Conservation (phyloP, 2,329 filamentous ascomycete genomes). For the Ceratocystis diversiconidia region DNA sequence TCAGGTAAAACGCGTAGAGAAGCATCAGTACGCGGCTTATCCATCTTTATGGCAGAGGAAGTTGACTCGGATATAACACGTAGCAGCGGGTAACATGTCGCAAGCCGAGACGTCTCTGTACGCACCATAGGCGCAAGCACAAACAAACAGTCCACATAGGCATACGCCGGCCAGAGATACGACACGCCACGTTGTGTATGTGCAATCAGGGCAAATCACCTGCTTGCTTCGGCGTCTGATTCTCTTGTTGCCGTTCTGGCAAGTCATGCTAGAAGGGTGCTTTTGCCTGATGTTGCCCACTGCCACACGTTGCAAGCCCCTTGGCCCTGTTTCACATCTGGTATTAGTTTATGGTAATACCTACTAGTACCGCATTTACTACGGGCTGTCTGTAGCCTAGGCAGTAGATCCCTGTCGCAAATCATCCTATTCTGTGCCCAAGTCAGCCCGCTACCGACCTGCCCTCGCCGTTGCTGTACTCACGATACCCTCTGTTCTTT, state of each 20-base stretch:
- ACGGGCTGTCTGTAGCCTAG: no score
- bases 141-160: not conserved
- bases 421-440: no score
- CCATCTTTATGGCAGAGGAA: not conserved
- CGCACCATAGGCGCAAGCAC: not conserved
- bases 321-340: slow-evolving; percentile 5
- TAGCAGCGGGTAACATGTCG: slow-evolving; percentile 3
- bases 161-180: not conserved
- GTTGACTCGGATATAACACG: not conserved
- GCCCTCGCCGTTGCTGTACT: no score
- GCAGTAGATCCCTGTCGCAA: not conserved
- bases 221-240: not conserved
- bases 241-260: not conserved
- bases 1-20: not conserved
- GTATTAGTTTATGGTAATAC: not conserved
- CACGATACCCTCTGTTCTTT: no score
- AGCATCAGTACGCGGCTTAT: not conserved
- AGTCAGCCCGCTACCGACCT: no score
- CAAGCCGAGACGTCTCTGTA: slow-evolving; percentile 1
- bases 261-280: not conserved
- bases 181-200: not conserved
- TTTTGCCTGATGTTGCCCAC: not conserved
- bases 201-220: no score
- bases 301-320: not conserved
- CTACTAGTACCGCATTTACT: not conserved